phyloP scores from a whole-genome alignment of 1,284 basidiomycete genomes.

The Malassezia arunalokei region DNA sequence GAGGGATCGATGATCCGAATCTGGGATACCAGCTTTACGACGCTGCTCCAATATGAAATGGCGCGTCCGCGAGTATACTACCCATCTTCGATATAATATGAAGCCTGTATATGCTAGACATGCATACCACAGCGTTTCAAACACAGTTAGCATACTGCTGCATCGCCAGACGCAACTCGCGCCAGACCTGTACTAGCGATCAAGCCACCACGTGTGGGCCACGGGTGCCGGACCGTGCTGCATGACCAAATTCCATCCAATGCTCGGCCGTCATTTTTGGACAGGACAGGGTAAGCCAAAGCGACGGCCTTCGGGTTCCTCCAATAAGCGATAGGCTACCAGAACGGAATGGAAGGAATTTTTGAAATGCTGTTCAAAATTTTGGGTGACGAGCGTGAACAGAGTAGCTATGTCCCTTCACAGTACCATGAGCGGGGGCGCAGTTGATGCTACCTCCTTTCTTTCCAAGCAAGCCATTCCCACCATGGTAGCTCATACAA shows the following conservation, averaged over 20 bases:
- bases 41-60: slow-evolving; percentile 12
- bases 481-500: slow-evolving; percentile 12
- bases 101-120: slow-evolving; percentile 4
- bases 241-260: neutral
- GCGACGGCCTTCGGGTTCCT: too few relatives aligned
- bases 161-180: neutral
- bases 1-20: slow-evolving; percentile 11
- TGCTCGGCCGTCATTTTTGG: too few relatives aligned
- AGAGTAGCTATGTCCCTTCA: too few relatives aligned
- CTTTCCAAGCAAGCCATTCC: slow-evolving; percentile 1
- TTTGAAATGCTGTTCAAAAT: too few relatives aligned
- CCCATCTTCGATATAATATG: slow-evolving; percentile 9
- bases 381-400: too few relatives aligned
- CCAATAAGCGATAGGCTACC: too few relatives aligned
- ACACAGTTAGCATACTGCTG: slow-evolving; percentile 1
- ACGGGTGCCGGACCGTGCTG: neutral
- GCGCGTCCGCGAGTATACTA: slow-evolving; percentile 3
- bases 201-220: neutral
- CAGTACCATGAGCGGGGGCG: neutral
- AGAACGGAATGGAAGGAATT: too few relatives aligned
- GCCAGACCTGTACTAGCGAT: neutral
- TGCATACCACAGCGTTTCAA: slow-evolving; percentile 3
- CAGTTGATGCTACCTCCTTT: neutral
- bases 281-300: too few relatives aligned
- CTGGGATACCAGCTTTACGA: slow-evolving; percentile 14